Evolutionary conservation across 208 protist species (phyloP), one percentile per base, ranked within the genome.

Genomic region (Herpetomonas samuelpessoai): DNA sequence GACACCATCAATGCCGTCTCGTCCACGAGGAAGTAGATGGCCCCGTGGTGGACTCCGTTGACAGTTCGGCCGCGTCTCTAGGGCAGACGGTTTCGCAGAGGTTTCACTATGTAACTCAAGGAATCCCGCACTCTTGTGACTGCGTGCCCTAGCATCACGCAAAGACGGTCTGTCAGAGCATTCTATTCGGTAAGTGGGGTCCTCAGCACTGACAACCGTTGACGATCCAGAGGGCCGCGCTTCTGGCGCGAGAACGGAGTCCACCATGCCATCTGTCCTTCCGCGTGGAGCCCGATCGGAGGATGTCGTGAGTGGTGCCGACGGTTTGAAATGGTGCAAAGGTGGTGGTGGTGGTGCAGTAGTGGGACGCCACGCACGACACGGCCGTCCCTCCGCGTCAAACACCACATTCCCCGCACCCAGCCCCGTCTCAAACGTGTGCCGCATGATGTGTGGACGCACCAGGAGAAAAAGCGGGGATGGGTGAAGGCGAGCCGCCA

Each of bases 1-100:
- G 25, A 83, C 58, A 27, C 55, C 66, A 66, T 89, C 76, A 24
- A 89, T 74, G 39, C 79, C 79, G 35, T 74, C 52, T 29, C 54
- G 53, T 24, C 82, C 75, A 18, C 79, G 74, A 16, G 57, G 79
- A 6, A 86, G 62, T 26, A 83, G 49, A 29, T 71, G 64, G 7
- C 68, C 69, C 1, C 44, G 62, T 12, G 62, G 62, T 2, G 56
- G 71, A 1, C n/a, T 2, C 3, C 39, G 21, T 16, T 18, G 44
- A n/a, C n/a, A n/a, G n/a, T n/a, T n/a, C n/a, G n/a, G n/a, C n/a
- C n/a, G n/a, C n/a, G n/a, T n/a, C n/a, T n/a, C n/a, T n/a, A n/a
- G n/a, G n/a, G n/a, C n/a, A n/a, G n/a, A n/a, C n/a, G n/a, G n/a
- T n/a, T n/a, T n/a, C n/a, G n/a, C n/a, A n/a, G n/a, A n/a, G n/a